Base-by-base conservation (phyloP, 768 basidiomycete species). In the Calocybe gangraenosa region DNA sequence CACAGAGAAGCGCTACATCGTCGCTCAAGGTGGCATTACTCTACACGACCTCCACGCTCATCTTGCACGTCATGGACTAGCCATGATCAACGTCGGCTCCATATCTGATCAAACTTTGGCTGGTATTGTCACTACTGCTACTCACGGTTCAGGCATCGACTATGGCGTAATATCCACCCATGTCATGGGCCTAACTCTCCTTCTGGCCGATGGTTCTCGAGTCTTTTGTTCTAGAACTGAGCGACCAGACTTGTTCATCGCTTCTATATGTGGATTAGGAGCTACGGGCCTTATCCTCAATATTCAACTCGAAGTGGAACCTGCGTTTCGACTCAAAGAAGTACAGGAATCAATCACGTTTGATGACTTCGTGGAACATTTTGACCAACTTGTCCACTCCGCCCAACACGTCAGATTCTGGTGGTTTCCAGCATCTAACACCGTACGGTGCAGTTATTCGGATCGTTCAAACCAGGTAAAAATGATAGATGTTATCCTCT, bases 91-190 rank as follows among this genome's bases (percentile, higher is more conserved):
- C 65, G 75, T 97, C 49, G 96, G 96, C 28, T 94, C 92, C 21
- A 97, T 99, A 57, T 95, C 92, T 28, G 93, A 96, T 62, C 95
- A 97, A 64, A 91, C 92, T 2, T 75, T 99, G 52, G 94, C 81
- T 20, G 96, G 96, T 35, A 80, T 93, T 55, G 74, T 98, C 57
- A 84, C 92, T 11, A 99, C 96, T 50, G 92, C 92, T 7, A 94
- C 94, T 0, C 96, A 99, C 71, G 96, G 94, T 42, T 84, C 90
- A 10, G 95, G 96, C 33, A 71, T 87, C 47, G 59, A 66, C 35
- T 94, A 78, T 66, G 80, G 81, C 43, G 87, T 91, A 50, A 78
- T 97, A 51, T 91, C 92, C 9, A 84, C 83, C 15, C 78, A 85
- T 52, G 91, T 92, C 43, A 72, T 78, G 54, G 80, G 85, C 3